Conservation (phyloP, 345 rosid genomes). For the Triadica sebifera region DNA sequence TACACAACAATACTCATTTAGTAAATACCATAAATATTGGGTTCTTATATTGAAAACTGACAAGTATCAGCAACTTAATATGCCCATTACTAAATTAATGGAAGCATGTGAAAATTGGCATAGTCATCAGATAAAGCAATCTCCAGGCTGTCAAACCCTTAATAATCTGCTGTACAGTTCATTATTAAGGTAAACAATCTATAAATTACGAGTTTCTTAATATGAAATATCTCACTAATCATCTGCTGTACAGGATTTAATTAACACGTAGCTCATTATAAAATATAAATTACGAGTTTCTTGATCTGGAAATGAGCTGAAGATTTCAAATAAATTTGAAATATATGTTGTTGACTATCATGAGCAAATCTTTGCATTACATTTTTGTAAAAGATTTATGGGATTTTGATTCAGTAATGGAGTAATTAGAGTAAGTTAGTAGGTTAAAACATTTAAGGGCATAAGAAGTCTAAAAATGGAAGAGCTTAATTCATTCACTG, state of each 20-base stretch:
- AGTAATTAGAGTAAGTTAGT: neutral
- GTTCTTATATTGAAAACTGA: neutral
- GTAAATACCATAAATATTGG: neutral
- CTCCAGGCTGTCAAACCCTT: constrained; percentile 28
- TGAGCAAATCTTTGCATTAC: constrained; percentile 23
- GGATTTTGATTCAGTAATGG: neutral
- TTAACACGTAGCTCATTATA: too few relatives aligned
- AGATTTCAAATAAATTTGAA: constrained; percentile 17
- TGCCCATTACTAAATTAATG: neutral
- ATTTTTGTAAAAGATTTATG: neutral
- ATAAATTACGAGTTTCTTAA: too few relatives aligned
- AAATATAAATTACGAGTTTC: constrained; percentile 5
- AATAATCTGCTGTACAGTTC: constrained; percentile 6
- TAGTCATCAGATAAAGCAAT: constrained; percentile 10
- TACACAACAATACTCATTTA: neutral
- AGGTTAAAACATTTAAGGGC: neutral
- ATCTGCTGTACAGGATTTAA: too few relatives aligned
- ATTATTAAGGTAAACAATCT: neutral
- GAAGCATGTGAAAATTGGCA: neutral
- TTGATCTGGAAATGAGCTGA: neutral
- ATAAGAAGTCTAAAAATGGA: neutral
- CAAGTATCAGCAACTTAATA: neutral
- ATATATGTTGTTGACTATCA: neutral
- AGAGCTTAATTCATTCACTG: neutral
- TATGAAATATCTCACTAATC: too few relatives aligned